phyloP scores from a whole-genome alignment of 768 basidiomycete genomes.

The Strobilomyces dryophilus region DNA sequence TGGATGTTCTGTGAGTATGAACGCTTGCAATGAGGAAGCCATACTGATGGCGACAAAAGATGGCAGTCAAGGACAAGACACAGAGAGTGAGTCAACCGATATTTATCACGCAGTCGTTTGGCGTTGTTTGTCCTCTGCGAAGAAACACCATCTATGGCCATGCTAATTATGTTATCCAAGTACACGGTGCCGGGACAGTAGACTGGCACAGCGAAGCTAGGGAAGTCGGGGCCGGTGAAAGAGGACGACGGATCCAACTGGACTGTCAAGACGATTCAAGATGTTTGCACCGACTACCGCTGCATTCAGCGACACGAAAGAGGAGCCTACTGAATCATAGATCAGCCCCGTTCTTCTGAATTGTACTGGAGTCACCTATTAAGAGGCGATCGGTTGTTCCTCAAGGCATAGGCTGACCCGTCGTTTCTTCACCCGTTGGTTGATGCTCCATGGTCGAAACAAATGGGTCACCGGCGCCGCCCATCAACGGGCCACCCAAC shows the following conservation, averaged over 20 bases:
- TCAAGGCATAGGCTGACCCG: slow-evolving; percentile 8
- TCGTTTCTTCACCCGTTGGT: slow-evolving; percentile 10
- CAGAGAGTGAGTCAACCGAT: not conserved
- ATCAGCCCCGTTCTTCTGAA: slow-evolving; percentile 3
- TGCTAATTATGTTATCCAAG: not conserved
- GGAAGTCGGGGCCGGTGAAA: not conserved
- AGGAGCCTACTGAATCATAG: not conserved
- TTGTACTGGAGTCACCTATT: slow-evolving; percentile 7
- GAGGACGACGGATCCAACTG: not conserved
- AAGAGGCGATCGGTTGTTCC: not conserved
- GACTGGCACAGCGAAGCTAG: not conserved
- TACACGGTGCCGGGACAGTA: not conserved
- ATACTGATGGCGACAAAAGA: slow-evolving; percentile 8
- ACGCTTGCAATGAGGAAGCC: slow-evolving; percentile 17
- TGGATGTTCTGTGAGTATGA: slow-evolving; percentile 25
- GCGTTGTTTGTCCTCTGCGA: slow-evolving; percentile 19
- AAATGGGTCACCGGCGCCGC: slow-evolving; percentile 60
- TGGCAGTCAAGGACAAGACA: slow-evolving; percentile 7
- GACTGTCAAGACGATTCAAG: not conserved
- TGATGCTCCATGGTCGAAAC: slow-evolving; percentile 25
- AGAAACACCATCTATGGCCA: slow-evolving; percentile 3
- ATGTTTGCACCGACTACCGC: not conserved
- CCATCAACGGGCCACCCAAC: slow-evolving; percentile 59
- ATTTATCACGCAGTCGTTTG: slow-evolving; percentile 17
- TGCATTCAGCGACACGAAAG: not conserved